Evolutionary conservation across 257 asterid species (phyloP), one percentile per base, ranked within the genome.

Genomic region (Perilla frutescens): DNA sequence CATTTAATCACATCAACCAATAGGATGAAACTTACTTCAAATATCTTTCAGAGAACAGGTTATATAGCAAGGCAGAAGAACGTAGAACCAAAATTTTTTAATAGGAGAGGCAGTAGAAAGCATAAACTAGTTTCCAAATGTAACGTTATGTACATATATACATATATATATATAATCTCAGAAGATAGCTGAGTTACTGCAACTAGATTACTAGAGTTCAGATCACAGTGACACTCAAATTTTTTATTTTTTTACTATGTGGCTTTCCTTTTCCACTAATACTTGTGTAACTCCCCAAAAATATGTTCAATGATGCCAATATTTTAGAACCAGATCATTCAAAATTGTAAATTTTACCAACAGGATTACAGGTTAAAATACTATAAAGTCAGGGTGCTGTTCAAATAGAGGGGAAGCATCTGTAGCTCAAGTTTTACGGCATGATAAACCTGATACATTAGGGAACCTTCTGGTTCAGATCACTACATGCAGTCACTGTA

Each of bases 11-110:
- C 58, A 58, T 75, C 72, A 50, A 49, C 56, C 77, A 68, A 71
- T 70, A 74, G 58, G 44, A 40, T 15, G 63, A 26, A 60, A 51
- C 53, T 43, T 49, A 65, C 66, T 68, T 20, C 58, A 40, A 50
- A 55, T 62, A 40, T 40, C n/a, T 70, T 43, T 36, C 61, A 44
- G 55, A 47, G 56, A 44, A 70, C 34, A 70, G 6, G 55, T 55
- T 12, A 73, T 12, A 57, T 41, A 60, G 69, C 77, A 72, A 68
- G 50, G 62, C 65, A 72, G 45, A 69, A 75, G 37, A 82, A 58
- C 44, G 55, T 26, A 13, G 68, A 69, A 43, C 32, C 65, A 57
- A 59, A 66, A n/a, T 55, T 45, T 29, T 41, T 60, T 55, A 41
- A 14, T 32, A 66, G 45, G 72, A 71, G 74, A 63, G 55, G 51